Evolutionary conservation across 768 basidiomycete species (phyloP), one percentile per base, ranked within the genome.

Genomic region (Kwoniella heveanensis): DNA sequence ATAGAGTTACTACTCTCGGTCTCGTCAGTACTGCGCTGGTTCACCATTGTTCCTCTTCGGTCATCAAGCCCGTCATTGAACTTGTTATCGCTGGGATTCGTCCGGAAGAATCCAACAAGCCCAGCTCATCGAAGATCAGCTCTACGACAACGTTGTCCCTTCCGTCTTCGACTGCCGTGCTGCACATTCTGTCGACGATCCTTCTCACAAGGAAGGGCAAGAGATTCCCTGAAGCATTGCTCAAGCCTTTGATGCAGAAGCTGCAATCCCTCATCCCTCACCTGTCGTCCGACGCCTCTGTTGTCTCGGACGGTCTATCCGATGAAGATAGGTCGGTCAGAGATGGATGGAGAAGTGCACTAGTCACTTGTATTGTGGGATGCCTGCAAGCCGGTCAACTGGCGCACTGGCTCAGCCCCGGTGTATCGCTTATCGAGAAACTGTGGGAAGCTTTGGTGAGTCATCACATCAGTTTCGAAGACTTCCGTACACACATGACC

Each of bases 21-120:
- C 86, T 91, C 32, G 81, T 88, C 0, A 80, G 92, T 1, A 94
- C 91, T 0, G 88, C 91, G 0, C 80, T 92, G 12, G 86, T 89
- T 21, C 93, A 95, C 73, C 91, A 95, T 70, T 88, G 88, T 77
- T 88, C 88, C 67, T 83, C 83, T 9, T 32, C 67, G 1, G 62
- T 60, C 22, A 57, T 80, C 49, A 58, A 64, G 49, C 87, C 87
- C 24, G 67, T 92, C 15, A 77, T 85, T 32, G 82, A 86, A 25
- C 80, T 89, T 3, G 46, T 76, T 29, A 36, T 72, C n/a, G 25
- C 22, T 21, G 53, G 48, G 1, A 29, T 69, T 21, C 53, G 64
- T 30, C 24, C 32, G 19, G 27, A 60, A 6, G 50, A 57, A 6
- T 25, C 58, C 51, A 54, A 26, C 17, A 24, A 25, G 25, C n/a